phyloP scores from a whole-genome alignment of 768 basidiomycete genomes.

The Lepiota brunneoincarnata region DNA sequence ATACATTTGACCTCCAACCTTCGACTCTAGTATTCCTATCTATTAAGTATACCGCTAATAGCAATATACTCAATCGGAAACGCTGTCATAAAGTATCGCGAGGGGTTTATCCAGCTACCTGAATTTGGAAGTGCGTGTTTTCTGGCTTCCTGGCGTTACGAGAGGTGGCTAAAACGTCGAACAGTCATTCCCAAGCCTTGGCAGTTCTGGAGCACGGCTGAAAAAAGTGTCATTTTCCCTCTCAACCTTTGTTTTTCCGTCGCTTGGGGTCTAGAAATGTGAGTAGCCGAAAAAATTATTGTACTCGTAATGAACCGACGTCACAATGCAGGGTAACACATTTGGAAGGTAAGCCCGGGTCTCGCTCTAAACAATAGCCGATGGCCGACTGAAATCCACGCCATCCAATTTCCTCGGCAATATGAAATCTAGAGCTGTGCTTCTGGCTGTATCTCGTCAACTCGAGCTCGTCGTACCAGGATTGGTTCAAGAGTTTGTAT shows the following conservation, averaged over 20 bases:
- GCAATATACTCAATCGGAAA: conserved; percentile 60
- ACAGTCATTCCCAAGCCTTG: conserved; percentile 68
- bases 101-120: conserved; percentile 55
- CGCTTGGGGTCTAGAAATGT: conserved; percentile 79
- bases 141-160: too few relatives aligned
- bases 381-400: not conserved
- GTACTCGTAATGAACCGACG: not conserved
- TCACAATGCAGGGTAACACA: conserved; percentile 60
- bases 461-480: conserved; percentile 53
- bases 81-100: conserved; percentile 67
- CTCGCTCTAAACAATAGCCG: not conserved
- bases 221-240: conserved; percentile 57
- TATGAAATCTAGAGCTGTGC: conserved; percentile 57
- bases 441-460: conserved; percentile 87
- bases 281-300: conserved; percentile 19
- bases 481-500: conserved; percentile 77
- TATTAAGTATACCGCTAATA: conserved; percentile 60
- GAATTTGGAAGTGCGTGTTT: conserved; percentile 45
- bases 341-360: conserved; percentile 57
- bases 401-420: not conserved
- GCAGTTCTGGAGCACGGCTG: conserved; percentile 46
- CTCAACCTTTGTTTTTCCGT: conserved; percentile 61
- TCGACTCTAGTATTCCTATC: conserved; percentile 63
- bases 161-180: not conserved
- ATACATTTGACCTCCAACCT: not conserved